Evolutionary conservation across 768 basidiomycete genomes (phyloP).

Genomic region (Phlegmacium glaucopus): DNA sequence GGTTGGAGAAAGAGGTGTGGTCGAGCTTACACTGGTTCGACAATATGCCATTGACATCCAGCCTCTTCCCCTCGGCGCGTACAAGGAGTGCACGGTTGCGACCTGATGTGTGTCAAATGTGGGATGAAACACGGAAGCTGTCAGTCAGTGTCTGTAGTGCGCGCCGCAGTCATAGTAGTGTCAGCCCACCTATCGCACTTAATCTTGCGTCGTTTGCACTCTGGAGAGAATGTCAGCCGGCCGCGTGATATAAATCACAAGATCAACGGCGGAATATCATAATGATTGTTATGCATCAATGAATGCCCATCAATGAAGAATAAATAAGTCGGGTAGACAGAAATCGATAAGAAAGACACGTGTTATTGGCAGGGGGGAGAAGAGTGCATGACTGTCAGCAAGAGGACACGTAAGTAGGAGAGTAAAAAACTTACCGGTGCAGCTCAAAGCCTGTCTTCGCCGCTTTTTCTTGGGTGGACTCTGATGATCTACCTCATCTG

Average conservation of each 20-base stretch:
- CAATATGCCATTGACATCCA: constrained; percentile 80
- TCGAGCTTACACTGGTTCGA: constrained; percentile 72
- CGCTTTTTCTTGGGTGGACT: constrained; percentile 80
- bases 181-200: constrained; percentile 75
- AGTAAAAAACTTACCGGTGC: constrained; percentile 61
- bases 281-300: constrained; percentile 4
- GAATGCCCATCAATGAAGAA: constrained; percentile 15
- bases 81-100: constrained; percentile 81
- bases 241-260: constrained; percentile 29
- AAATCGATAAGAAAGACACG: constrained; percentile 19
- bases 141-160: constrained; percentile 16
- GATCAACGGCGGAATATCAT: constrained; percentile 21
- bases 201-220: constrained; percentile 86
- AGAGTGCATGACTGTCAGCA: constrained; percentile 12
- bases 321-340: constrained; percentile 14
- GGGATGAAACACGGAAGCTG: constrained; percentile 7
- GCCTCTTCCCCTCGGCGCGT: constrained; percentile 74
- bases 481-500: constrained; percentile 49
- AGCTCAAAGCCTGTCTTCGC: constrained; percentile 77
- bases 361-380: constrained; percentile 12
- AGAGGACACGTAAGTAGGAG: constrained; percentile 21
- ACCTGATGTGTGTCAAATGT: constrained; percentile 36
- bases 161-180: constrained; percentile 10
- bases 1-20: constrained; percentile 10
- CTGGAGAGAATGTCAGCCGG: constrained; percentile 31